These are phyloP conservation scores for Pezizomycotina sp. DNA, from an alignment of 2,329 filamentous ascomycete genomes.

Conservation along the genomic window DNA sequence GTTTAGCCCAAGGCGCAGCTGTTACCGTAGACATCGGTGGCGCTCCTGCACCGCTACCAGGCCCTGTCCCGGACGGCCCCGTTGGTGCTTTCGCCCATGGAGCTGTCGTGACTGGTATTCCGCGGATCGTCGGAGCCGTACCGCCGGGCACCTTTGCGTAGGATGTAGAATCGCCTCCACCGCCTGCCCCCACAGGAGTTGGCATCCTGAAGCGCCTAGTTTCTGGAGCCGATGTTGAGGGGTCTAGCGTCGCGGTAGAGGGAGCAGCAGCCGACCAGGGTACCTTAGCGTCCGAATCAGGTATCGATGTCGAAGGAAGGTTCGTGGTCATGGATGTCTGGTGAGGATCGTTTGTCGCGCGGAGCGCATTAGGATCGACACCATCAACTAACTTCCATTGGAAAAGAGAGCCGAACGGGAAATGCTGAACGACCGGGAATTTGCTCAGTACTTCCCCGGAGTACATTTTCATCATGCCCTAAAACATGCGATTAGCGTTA, in stretches of 20 bases:
- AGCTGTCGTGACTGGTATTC: conserved; percentile 16
- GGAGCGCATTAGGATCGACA: no score
- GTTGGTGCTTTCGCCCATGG: conserved; percentile 18
- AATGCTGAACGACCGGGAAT: conserved; percentile 97
- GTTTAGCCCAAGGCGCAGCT: no score
- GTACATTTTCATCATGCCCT: conserved; percentile 99
- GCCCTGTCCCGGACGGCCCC: conserved; percentile 14
- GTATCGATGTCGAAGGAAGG: neutral
- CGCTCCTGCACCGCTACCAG: conserved; percentile 16
- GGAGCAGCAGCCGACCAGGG: conserved; percentile 17
- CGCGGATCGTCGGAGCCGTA: conserved; percentile 15
- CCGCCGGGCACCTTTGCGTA: conserved; percentile 13
- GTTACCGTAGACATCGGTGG: no score
- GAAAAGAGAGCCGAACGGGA: conserved; percentile 66
- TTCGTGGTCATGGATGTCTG: neutral
- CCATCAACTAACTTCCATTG: conserved; percentile 38
- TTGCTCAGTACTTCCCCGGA: conserved; percentile 91
- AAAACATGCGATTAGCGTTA: conserved; percentile 5
- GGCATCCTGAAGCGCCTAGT: conserved; percentile 10
- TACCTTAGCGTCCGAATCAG: conserved; percentile 6
- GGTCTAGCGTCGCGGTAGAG: neutral
- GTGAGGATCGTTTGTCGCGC: no score
- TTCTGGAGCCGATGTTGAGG: neutral
- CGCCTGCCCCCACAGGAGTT: conserved; percentile 6
- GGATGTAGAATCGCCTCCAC: conserved; percentile 10